Evolutionary conservation across 345 rosid genomes (phyloP).

Genomic region (Eutrema japonicum): DNA sequence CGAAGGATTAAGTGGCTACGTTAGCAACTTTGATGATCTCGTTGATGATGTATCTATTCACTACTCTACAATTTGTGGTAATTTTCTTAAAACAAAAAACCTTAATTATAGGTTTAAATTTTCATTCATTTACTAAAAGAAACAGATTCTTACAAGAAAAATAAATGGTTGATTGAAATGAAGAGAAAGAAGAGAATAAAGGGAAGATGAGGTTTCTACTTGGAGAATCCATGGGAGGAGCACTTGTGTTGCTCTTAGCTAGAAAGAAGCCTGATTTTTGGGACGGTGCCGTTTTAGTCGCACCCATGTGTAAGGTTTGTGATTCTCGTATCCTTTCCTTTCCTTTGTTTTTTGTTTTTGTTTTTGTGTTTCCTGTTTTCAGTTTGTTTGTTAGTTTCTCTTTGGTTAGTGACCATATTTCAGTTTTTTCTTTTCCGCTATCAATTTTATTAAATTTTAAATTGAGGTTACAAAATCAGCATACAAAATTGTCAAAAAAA

Average conservation of each 20-base stretch:
- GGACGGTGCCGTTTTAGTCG: slow-evolving; percentile 83
- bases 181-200: slow-evolving; percentile 62
- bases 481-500: too few relatives aligned
- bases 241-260: slow-evolving; percentile 64
- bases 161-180: background rate
- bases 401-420: background rate
- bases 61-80: slow-evolving; percentile 69
- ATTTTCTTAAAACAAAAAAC: background rate
- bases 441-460: too few relatives aligned
- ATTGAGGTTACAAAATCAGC: too few relatives aligned
- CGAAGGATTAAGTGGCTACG: slow-evolving; percentile 56
- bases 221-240: slow-evolving; percentile 98
- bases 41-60: slow-evolving; percentile 66
- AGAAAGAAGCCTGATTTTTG: slow-evolving; percentile 70
- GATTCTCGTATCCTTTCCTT: slow-evolving; percentile 9
- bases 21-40: slow-evolving; percentile 57
- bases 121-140: background rate
- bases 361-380: background rate
- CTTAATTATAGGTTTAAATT: background rate
- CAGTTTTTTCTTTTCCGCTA: background rate
- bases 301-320: slow-evolving; percentile 95
- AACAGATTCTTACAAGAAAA: background rate
- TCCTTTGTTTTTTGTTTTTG: too few relatives aligned
- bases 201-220: slow-evolving; percentile 73
- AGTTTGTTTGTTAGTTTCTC: background rate